A percentile compares a stretch with the other conserved stretches of the same genome.
Conservation (phyloP, 1,139 yeast species). For the Saccharomyces hybrid region DNA sequence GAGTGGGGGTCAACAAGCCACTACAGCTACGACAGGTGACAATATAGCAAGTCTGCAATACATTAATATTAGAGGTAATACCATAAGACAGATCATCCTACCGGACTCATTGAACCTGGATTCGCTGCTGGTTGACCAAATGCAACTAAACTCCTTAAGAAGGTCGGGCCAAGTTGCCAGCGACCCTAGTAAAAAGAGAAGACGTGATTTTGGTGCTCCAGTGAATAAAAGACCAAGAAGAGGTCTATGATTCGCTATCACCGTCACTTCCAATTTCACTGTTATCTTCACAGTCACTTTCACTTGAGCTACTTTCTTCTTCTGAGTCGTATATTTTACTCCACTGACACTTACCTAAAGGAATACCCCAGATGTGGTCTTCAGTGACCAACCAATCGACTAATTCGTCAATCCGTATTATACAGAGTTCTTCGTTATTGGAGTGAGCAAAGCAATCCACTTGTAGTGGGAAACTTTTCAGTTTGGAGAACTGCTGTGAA, state of each 20-base stretch:
- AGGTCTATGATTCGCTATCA: constrained; percentile 17
- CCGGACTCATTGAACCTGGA: constrained; percentile 89
- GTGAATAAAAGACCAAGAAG: constrained; percentile 32
- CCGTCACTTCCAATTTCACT: neutral
- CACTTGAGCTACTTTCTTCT: constrained; percentile 11
- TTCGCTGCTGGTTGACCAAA: constrained; percentile 54
- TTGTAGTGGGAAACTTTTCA: constrained; percentile 22
- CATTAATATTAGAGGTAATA: constrained; percentile 84
- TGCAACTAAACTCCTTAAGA: constrained; percentile 24
- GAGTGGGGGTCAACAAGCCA: constrained; percentile 11
- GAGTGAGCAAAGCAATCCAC: constrained; percentile 28
- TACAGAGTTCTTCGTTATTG: constrained; percentile 10
- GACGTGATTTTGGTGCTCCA: constrained; percentile 22
- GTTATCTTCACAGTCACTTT: constrained; percentile 3
- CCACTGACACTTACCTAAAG: constrained; percentile 30
- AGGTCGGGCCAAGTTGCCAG: constrained; percentile 24
- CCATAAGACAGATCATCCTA: constrained; percentile 71
- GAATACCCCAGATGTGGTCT: constrained; percentile 31
- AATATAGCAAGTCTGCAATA: constrained; percentile 65
- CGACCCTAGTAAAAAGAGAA: constrained; percentile 27
- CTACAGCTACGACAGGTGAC: constrained; percentile 44
- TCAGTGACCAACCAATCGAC: constrained; percentile 25
- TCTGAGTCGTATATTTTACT: constrained; percentile 14
- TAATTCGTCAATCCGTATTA: constrained; percentile 28
- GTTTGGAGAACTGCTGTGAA: constrained; percentile 25